Evolutionary conservation across 345 rosid species (phyloP).

Genomic region (Gossypium thurberi): DNA sequence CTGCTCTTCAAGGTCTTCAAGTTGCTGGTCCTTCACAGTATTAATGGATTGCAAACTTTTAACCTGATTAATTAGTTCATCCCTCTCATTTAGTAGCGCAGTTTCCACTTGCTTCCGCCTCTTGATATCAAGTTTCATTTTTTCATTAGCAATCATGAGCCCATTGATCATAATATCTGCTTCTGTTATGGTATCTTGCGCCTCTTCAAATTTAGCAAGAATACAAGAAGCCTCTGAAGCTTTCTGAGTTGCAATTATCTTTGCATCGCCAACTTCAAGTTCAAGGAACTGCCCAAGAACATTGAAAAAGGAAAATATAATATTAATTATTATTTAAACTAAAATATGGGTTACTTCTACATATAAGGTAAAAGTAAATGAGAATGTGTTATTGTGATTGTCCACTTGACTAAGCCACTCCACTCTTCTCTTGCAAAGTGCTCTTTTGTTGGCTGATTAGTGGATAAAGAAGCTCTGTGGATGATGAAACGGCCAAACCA

Average conservation of each 20-base stretch:
- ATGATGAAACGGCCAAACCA: neutral
- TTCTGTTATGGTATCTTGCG: constrained; percentile 72
- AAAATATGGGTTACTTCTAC: neutral
- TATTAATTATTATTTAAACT: neutral
- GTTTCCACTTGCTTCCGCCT: constrained; percentile 42
- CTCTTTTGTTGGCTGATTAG: neutral
- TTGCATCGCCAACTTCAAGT: constrained; percentile 64
- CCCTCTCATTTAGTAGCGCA: constrained; percentile 48
- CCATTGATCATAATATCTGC: constrained; percentile 80
- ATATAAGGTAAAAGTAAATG: neutral
- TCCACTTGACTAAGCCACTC: neutral
- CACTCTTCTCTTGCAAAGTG: neutral
- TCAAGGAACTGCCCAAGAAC: constrained; percentile 54
- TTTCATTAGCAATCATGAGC: constrained; percentile 67
- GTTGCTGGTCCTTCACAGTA: constrained; percentile 41
- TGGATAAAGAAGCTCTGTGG: neutral
- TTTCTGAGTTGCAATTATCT: constrained; percentile 54
- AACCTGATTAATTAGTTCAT: constrained; percentile 41
- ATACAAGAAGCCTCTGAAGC: constrained; percentile 59
- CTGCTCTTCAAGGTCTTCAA: constrained; percentile 55
- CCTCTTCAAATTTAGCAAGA: constrained; percentile 82
- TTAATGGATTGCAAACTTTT: constrained; percentile 50
- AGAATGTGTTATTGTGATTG: neutral
- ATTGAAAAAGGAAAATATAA: neutral
- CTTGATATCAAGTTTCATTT: constrained; percentile 57